Percentiles rank a stretch among this genome's conserved stretches.
Evolutionary conservation across 1,284 basidiomycete species (phyloP).

Genomic region (Leccinum fuscescens): DNA sequence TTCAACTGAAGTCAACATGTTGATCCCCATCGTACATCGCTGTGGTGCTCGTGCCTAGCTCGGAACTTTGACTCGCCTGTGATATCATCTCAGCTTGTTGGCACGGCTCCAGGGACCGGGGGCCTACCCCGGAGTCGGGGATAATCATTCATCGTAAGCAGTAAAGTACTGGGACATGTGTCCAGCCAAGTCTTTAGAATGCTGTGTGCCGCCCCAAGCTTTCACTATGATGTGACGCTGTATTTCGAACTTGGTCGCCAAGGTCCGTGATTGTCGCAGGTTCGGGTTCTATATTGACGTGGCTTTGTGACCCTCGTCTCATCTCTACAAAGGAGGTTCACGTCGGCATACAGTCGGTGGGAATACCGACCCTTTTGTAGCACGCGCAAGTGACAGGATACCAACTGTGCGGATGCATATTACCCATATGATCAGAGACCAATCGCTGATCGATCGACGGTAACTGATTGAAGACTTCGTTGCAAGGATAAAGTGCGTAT

Average conservation of each 20-base stretch:
- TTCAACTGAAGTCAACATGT: not conserved
- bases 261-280: not conserved
- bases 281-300: slow-evolving; percentile 3
- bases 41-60: not conserved
- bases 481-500: slow-evolving; percentile 14
- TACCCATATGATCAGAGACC: not conserved
- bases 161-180: not conserved
- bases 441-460: not conserved
- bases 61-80: not conserved
- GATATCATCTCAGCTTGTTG: not conserved
- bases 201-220: not conserved
- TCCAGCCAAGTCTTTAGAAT: not conserved
- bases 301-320: not conserved
- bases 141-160: not conserved
- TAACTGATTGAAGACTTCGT: slow-evolving; percentile 1
- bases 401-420: slow-evolving; percentile 2
- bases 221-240: not conserved
- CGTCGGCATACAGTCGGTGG: not conserved
- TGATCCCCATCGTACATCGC: not conserved
- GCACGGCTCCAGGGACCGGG: not conserved
- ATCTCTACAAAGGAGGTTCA: not conserved
- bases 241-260: slow-evolving; percentile 1
- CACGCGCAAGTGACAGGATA: slow-evolving; percentile 4
- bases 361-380: not conserved
- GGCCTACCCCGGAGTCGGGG: not conserved